Evolutionary conservation across 495 filamentous ascomycete species (phyloP).

Genomic region (Penicillium cinerascens): DNA sequence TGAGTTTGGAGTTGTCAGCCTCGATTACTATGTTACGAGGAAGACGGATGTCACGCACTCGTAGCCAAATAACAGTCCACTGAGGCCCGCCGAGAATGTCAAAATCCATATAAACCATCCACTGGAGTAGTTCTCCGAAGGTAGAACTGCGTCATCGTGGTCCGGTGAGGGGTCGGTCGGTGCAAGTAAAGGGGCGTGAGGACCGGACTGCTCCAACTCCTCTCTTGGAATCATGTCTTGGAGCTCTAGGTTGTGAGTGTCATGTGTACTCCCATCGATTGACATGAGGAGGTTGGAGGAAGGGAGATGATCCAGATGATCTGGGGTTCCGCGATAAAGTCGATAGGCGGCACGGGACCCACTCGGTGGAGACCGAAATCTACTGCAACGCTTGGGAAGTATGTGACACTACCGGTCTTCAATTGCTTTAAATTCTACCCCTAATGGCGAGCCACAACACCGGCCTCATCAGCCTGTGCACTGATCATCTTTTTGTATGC

Average conservation of each 20-base stretch:
- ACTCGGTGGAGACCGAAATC: background rate
- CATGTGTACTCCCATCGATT: slow-evolving; percentile 6
- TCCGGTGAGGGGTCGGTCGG: slow-evolving; percentile 9
- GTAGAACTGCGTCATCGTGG: slow-evolving; percentile 8
- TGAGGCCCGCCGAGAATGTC: slow-evolving; percentile 77
- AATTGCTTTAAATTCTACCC: background rate
- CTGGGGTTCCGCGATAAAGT: slow-evolving; percentile 13
- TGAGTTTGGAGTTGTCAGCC: slow-evolving; percentile 16
- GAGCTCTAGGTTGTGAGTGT: slow-evolving; percentile 3
- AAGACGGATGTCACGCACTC: slow-evolving; percentile 40
- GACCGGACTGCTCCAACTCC: slow-evolving; percentile 20
- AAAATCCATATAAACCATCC: slow-evolving; percentile 65
- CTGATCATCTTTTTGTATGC: slow-evolving; percentile 97
- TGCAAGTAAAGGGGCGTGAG: slow-evolving; percentile 32
- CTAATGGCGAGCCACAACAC: slow-evolving; percentile 59
- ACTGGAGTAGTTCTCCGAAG: slow-evolving; percentile 22
- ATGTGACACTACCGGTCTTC: too few species aligned
- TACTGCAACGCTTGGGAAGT: too few species aligned
- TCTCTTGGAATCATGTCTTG: slow-evolving; percentile 25
- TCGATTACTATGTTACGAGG: background rate
- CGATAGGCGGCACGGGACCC: slow-evolving; percentile 12
- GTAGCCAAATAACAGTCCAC: slow-evolving; percentile 86
- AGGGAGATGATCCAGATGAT: slow-evolving; percentile 6
- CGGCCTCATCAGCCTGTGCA: slow-evolving; percentile 81
- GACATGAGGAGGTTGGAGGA: background rate